Evolutionary conservation across 169 alveolate species (phyloP), one percentile per base, ranked within the genome.

Genomic region (Pseudocohnilembus persalinus): DNA sequence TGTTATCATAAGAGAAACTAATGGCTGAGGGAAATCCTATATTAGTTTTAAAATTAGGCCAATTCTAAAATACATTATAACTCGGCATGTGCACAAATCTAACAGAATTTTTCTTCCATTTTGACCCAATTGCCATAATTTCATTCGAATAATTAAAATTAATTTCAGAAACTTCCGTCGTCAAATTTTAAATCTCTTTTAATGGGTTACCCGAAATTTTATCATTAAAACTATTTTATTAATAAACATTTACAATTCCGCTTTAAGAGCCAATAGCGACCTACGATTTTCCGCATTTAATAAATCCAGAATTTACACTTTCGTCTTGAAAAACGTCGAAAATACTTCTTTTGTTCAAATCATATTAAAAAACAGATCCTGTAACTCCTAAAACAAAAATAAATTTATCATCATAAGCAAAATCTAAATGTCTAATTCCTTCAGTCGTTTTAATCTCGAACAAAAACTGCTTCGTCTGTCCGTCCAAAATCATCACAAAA

Each of bases 21-120:
- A 84, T 81, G 29, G 92, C 82, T 83, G 90, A 82, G 26, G 93
- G 90, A 77, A 85, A 91, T 82, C 89, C 88, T 68, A 93, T 64
- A 76, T 91, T 85, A 72, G 89, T 91, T 81, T 92, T 90, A 73
- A 88, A 85, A 73, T 93, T 88, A 64, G 98, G 98, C 92, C 94
- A 96, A 85, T 96, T 94, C 31, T 85, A 81, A 87, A 76, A 96
- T 27, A 94, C 97, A 28, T 93, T 94, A 63, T 84, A 79, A 74
- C 92, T 81, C 24, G 94, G 96, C 29, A 93, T 72, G 90, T 95
- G 97, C n/a, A 94, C 86, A 35, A 96, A 82, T 83, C 95, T 91
- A 26, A 96, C 31, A 35, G 97, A 97, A 79, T 95, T 94, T 83
- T 92, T 94, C 84, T 95, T 96, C 98, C 98, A 95, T 83, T 92